Evolutionary conservation across 148 eudicot genomes (phyloP).

Genomic region (Nepenthes mirabilis): DNA sequence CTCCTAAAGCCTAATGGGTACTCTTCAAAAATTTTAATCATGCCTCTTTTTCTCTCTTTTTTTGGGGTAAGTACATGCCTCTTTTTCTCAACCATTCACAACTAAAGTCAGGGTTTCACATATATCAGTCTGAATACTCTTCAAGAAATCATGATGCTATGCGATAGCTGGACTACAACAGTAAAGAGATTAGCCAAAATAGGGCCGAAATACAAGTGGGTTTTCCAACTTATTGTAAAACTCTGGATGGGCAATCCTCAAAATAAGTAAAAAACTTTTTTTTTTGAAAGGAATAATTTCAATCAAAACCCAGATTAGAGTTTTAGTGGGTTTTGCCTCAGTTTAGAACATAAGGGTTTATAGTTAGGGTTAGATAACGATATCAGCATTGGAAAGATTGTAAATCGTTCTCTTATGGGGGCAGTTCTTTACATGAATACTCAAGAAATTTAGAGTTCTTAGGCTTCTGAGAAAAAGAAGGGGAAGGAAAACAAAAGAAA

Average conservation of each 20-base stretch:
- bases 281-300: neutral
- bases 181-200: neutral
- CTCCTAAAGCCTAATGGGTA: no score
- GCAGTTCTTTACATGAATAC: no score
- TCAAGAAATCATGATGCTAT: neutral
- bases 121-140: neutral
- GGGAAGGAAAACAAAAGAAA: no score
- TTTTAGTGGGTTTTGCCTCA: neutral
- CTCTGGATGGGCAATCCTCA: conserved; percentile 6
- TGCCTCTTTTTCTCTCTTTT: no score
- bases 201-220: conserved; percentile 5
- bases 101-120: neutral
- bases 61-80: no score
- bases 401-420: no score
- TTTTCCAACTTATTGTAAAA: conserved; percentile 6
- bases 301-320: neutral
- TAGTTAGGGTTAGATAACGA: conserved; percentile 1
- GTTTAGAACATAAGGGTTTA: neutral
- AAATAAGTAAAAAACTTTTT: neutral
- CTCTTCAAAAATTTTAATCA: no score
- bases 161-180: neutral
- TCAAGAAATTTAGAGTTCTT: no score
- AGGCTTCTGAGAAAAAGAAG: no score
- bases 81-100: no score
- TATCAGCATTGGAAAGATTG: neutral